These are phyloP conservation scores for Candida anutae DNA, from an alignment of 1,139 yeast species.

Conservation along the genomic window DNA sequence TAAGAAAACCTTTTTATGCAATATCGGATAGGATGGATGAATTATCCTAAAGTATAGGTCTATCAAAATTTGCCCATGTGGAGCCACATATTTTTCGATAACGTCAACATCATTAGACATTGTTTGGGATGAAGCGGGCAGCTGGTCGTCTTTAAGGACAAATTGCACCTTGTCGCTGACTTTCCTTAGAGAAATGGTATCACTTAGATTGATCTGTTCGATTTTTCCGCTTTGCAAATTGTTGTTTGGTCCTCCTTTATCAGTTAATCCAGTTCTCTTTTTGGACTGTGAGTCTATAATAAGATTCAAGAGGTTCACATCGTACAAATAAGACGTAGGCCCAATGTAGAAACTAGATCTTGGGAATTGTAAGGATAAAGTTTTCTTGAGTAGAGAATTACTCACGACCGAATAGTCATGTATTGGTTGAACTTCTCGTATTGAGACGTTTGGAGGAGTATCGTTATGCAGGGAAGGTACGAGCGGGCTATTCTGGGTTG, in stretches of 20 bases:
- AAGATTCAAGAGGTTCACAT: constrained; percentile 46
- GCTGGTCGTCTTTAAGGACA: constrained; percentile 62
- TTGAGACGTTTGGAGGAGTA: constrained; percentile 43
- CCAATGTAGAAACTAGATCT: constrained; percentile 73
- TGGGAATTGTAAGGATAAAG: constrained; percentile 55
- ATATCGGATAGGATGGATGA: constrained; percentile 71
- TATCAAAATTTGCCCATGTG: constrained; percentile 66
- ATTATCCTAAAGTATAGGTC: constrained; percentile 68
- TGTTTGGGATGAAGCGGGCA: constrained; percentile 51
- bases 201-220: constrained; percentile 58
- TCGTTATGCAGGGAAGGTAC: constrained; percentile 5
- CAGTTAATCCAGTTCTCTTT: constrained; percentile 2
- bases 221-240: constrained; percentile 24
- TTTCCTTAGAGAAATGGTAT: constrained; percentile 52
- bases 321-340: constrained; percentile 60
- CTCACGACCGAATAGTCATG: constrained; percentile 49
- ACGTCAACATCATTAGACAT: constrained; percentile 66
- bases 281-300: constrained; percentile 32
- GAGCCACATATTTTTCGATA: constrained; percentile 65
- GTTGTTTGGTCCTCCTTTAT: constrained; percentile 1
- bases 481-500: constrained; percentile 1
- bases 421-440: constrained; percentile 46
- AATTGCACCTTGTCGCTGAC: constrained; percentile 62
- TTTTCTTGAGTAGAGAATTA: constrained; percentile 37
- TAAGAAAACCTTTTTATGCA: constrained; percentile 68